Conservation (phyloP, 176 grass and related monocot genomes). For the Carex littledalei region DNA sequence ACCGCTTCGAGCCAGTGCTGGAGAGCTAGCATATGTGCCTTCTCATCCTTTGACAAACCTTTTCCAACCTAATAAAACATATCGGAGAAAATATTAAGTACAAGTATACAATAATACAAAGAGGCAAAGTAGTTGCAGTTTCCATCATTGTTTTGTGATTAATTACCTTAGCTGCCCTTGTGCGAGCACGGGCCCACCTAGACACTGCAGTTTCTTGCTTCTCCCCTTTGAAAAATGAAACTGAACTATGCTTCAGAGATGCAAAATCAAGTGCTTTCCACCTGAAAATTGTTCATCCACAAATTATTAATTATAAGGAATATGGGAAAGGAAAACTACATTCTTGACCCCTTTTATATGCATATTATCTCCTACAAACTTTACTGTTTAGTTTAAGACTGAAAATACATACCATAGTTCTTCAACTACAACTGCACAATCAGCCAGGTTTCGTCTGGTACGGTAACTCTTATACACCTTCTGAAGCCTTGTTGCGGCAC, state of each 20-base stretch:
- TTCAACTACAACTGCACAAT: constrained; percentile 85
- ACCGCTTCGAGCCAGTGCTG: constrained; percentile 97
- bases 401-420: constrained; percentile 63
- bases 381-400: background rate
- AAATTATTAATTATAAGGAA: background rate
- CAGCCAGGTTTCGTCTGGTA: constrained; percentile 76
- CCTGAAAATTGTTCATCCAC: constrained; percentile 30
- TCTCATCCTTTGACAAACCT: constrained; percentile 84
- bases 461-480: constrained; percentile 93
- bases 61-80: constrained; percentile 62
- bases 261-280: constrained; percentile 82
- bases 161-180: constrained; percentile 67
- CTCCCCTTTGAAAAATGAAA: constrained; percentile 72
- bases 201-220: constrained; percentile 77
- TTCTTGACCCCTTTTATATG: background rate
- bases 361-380: background rate
- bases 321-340: background rate
- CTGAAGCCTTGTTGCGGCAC: constrained; percentile 67
- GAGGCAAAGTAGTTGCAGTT: background rate
- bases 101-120: background rate
- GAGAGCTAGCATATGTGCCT: constrained; percentile 83
- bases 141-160: background rate
- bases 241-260: constrained; percentile 55
- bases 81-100: background rate
- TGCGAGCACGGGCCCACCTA: constrained; percentile 58